Conservation (phyloP, 306 rosid genomes). For the Luffa acutangula region DNA sequence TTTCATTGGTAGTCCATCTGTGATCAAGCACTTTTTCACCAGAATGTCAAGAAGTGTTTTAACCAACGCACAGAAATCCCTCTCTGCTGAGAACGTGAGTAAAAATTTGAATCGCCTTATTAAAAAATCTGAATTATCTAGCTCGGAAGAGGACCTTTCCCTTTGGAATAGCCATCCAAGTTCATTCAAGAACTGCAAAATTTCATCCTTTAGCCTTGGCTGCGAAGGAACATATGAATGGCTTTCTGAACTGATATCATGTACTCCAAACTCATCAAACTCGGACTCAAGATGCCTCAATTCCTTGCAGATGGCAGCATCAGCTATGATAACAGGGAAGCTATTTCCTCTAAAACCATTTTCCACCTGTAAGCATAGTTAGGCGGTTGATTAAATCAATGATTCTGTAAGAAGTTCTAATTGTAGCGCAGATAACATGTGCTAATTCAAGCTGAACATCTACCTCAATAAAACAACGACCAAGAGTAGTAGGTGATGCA, state of each 20-base stretch:
- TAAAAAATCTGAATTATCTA: constrained; percentile 33
- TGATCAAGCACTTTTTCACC: constrained; percentile 37
- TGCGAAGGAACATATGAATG: constrained; percentile 27
- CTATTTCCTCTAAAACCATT: constrained; percentile 75
- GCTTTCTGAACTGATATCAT: constrained; percentile 44
- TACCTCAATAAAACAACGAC: constrained; percentile 93
- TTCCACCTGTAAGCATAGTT: constrained; percentile 54
- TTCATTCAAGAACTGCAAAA: constrained; percentile 68
- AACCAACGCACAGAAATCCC: constrained; percentile 54
- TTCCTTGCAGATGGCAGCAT: constrained; percentile 66
- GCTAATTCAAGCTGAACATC: neutral
- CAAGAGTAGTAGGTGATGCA: constrained; percentile 47
- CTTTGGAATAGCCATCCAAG: constrained; percentile 93
- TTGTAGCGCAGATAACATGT: neutral
- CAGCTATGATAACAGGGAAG: constrained; percentile 80
- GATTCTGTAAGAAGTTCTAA: neutral
- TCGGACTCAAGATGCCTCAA: constrained; percentile 60
- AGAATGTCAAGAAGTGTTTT: constrained; percentile 64
- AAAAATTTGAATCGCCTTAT: constrained; percentile 65
- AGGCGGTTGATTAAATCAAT: neutral
- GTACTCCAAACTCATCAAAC: constrained; percentile 31
- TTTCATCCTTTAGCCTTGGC: constrained; percentile 64
- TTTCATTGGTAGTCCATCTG: constrained; percentile 34
- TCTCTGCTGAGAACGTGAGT: constrained; percentile 67
- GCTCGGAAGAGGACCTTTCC: constrained; percentile 27